These are phyloP conservation scores for Immersiporthe knoxdaviesiana DNA, from an alignment of 2,329 filamentous ascomycete species.

Conservation along the genomic window DNA sequence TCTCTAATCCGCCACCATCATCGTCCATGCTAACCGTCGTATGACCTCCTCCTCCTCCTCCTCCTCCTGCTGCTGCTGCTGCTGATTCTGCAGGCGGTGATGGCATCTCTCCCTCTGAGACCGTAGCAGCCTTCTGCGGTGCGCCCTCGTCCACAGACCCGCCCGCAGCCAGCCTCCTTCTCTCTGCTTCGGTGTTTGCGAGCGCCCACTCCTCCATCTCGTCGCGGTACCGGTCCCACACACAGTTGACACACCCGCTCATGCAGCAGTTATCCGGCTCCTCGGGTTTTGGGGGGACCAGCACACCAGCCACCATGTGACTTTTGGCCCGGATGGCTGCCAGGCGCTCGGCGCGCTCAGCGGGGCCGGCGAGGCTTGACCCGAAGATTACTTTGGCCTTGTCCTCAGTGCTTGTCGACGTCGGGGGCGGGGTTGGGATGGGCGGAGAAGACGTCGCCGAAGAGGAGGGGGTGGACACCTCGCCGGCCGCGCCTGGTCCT, in stretches of 20 bases:
- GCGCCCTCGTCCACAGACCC: constrained; percentile 31
- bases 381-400: constrained; percentile 77
- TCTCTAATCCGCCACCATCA: constrained; percentile 75
- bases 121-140: background rate
- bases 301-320: constrained; percentile 73
- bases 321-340: constrained; percentile 61
- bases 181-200: constrained; percentile 65
- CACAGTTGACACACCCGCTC: constrained; percentile 97
- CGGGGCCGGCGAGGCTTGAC: constrained; percentile 73
- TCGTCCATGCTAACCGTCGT: constrained; percentile 70
- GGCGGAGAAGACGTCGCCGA: constrained; percentile 40
- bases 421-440: constrained; percentile 45
- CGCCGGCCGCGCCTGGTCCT: background rate
- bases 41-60: too few species aligned
- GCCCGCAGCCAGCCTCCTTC: constrained; percentile 49
- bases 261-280: constrained; percentile 99
- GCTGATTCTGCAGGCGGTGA: constrained; percentile 30
- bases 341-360: constrained; percentile 65
- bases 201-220: constrained; percentile 88
- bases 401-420: constrained; percentile 50
- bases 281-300: constrained; percentile 79
- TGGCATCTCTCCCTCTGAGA: background rate
- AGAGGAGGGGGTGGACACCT: constrained; percentile 32
- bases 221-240: constrained; percentile 90
- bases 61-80: too few species aligned